phyloP scores from a whole-genome alignment of 345 rosid genomes.

The Hibiscus trionum region DNA sequence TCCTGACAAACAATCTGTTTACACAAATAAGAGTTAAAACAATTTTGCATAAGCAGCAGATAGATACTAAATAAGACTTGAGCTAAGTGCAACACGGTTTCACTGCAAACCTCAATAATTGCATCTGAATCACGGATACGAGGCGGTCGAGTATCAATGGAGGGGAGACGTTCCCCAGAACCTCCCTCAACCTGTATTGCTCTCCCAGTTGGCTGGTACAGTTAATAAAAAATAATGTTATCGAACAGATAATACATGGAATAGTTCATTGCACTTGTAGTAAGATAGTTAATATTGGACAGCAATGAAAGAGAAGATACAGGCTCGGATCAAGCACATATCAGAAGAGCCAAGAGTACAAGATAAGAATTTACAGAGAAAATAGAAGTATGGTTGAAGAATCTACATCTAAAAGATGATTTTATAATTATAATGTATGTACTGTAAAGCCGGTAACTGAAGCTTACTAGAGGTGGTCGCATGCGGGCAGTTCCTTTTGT shows the following conservation, averaged over 20 bases:
- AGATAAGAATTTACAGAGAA: neutral
- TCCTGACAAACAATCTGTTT: slow-evolving; percentile 81
- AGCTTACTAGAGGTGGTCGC: slow-evolving; percentile 79
- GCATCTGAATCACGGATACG: slow-evolving; percentile 91
- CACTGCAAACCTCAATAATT: slow-evolving; percentile 68
- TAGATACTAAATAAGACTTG: slow-evolving; percentile 6
- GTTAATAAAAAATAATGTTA: neutral
- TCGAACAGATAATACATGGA: slow-evolving; percentile 4
- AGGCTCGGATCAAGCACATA: neutral
- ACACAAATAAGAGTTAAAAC: slow-evolving; percentile 27
- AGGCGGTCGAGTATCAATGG: slow-evolving; percentile 80
- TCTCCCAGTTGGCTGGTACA: slow-evolving; percentile 87
- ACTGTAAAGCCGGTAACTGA: slow-evolving; percentile 8
- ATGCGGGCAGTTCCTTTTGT: slow-evolving; percentile 50
- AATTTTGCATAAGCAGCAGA: slow-evolving; percentile 10
- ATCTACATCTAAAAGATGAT: neutral
- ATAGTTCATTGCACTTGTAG: neutral
- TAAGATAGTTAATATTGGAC: neutral
- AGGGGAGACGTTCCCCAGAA: slow-evolving; percentile 81
- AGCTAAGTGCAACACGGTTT: slow-evolving; percentile 8
- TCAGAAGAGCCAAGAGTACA: neutral
- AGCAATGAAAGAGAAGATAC: neutral
- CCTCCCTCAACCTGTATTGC: slow-evolving; percentile 96
- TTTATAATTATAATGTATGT: neutral
- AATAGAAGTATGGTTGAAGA: neutral